Conservation (phyloP, 176 grass and related monocot species). For the Lolium perenne region DNA sequence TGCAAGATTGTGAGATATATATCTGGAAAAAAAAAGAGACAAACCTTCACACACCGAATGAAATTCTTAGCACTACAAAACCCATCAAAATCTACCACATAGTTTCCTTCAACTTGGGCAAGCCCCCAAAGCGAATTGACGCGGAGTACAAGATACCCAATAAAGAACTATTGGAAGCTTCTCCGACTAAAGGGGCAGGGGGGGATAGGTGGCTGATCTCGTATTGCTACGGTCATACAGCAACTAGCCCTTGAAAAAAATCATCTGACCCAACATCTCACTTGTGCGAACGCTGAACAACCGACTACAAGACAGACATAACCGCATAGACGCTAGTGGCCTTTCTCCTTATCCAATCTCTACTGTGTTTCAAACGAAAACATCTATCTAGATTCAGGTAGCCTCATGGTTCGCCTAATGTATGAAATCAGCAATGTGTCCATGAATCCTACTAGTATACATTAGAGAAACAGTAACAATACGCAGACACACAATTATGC, state of each 20-base stretch:
- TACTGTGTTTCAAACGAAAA: neutral
- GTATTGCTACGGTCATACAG: slow-evolving; percentile 16
- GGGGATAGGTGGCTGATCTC: neutral
- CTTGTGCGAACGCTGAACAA: neutral
- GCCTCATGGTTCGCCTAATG: neutral
- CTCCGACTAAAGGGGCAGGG: neutral
- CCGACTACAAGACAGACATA: neutral
- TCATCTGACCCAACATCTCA: neutral
- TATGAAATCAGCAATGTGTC: neutral
- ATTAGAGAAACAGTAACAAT: slow-evolving; percentile 7
- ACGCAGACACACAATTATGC: slow-evolving; percentile 12
- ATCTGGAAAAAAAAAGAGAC: neutral
- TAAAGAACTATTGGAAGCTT: slow-evolving; percentile 23
- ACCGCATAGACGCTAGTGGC: neutral
- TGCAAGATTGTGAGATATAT: neutral
- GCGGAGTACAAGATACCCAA: slow-evolving; percentile 8
- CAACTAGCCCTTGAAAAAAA: slow-evolving; percentile 17
- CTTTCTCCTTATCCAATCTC: slow-evolving; percentile 18
- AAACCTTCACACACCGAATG: neutral
- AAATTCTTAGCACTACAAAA: neutral
- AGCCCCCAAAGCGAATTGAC: neutral
- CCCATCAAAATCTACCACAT: neutral
- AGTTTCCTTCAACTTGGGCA: slow-evolving; percentile 22
- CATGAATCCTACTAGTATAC: neutral
- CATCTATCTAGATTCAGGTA: neutral